Conservation (phyloP, 2,329 filamentous ascomycete genomes). For the Cordyceps farinosa region DNA sequence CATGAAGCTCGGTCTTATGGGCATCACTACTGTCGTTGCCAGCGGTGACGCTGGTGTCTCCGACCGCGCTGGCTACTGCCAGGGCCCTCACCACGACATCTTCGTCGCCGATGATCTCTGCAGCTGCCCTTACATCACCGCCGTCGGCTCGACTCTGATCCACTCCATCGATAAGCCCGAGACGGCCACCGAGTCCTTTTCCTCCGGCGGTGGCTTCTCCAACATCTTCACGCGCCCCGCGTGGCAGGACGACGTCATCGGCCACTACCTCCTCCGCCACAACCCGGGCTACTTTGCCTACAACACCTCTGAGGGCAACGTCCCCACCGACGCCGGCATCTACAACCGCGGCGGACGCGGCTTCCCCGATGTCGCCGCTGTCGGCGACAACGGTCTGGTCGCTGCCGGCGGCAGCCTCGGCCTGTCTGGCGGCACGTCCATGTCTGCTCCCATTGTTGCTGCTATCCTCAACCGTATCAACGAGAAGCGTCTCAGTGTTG, state of each 20-base stretch:
- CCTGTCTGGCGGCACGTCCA: conserved; percentile 47
- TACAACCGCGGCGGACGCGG: conserved; percentile 39
- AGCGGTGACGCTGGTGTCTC: conserved; percentile 31
- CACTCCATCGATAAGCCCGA: conserved; percentile 39
- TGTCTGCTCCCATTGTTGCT: conserved; percentile 22
- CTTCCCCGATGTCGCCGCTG: conserved; percentile 44
- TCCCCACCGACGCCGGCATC: conserved; percentile 38
- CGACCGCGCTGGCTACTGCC: conserved; percentile 13
- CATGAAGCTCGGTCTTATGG: conserved; percentile 41
- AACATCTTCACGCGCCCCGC: conserved; percentile 44
- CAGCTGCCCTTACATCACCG: conserved; percentile 44
- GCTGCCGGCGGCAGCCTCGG: conserved; percentile 41
- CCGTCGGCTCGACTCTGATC: conserved; percentile 48
- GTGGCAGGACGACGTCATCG: conserved; percentile 43
- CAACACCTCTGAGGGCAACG: conserved; percentile 30
- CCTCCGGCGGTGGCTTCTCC: conserved; percentile 45
- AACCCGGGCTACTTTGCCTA: conserved; percentile 24
- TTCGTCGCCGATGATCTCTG: conserved; percentile 31
- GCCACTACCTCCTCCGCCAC: conserved; percentile 33
- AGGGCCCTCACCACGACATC: conserved; percentile 30
- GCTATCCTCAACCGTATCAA: conserved; percentile 29
- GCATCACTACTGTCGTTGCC: conserved; percentile 35
- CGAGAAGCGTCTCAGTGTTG: conserved; percentile 32
- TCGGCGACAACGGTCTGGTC: conserved; percentile 42
- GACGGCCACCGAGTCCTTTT: conserved; percentile 43